Evolutionary conservation across 345 rosid genomes (phyloP).

Genomic region (Eucalyptus sp.): DNA sequence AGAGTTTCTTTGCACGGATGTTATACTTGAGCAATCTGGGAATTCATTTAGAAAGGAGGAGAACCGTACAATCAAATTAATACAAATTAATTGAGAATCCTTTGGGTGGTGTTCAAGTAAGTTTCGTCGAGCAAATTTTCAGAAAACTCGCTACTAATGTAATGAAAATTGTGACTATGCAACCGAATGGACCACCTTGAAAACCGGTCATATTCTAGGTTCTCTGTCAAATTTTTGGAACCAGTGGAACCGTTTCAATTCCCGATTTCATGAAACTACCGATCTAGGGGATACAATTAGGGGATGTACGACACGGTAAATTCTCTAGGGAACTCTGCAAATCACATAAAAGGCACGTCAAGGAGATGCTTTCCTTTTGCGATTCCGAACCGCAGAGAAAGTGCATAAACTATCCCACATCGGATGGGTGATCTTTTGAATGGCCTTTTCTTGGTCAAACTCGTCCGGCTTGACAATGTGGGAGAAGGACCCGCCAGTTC

Average conservation of each 20-base stretch:
- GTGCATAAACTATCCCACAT: neutral
- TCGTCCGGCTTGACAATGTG: neutral
- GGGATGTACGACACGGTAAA: neutral
- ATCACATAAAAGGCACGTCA: neutral
- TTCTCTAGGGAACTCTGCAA: neutral
- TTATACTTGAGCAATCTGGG: neutral
- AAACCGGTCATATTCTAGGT: accelerated
- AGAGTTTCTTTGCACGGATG: neutral
- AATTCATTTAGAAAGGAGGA: neutral
- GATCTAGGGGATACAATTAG: neutral
- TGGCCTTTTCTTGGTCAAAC: neutral
- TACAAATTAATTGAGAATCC: neutral
- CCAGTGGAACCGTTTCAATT: no score
- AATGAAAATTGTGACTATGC: neutral
- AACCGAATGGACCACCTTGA: neutral
- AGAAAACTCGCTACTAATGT: neutral
- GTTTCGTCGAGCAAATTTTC: neutral
- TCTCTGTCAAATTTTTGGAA: neutral
- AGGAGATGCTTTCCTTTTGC: neutral
- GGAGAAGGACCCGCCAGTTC: neutral
- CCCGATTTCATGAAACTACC: neutral
- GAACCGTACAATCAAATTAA: neutral
- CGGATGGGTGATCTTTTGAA: neutral
- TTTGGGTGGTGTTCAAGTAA: neutral
- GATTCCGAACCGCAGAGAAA: neutral